These are phyloP conservation scores for Aechmea fasciata DNA, from an alignment of 176 grass and related monocot genomes.

Conservation along the genomic window DNA sequence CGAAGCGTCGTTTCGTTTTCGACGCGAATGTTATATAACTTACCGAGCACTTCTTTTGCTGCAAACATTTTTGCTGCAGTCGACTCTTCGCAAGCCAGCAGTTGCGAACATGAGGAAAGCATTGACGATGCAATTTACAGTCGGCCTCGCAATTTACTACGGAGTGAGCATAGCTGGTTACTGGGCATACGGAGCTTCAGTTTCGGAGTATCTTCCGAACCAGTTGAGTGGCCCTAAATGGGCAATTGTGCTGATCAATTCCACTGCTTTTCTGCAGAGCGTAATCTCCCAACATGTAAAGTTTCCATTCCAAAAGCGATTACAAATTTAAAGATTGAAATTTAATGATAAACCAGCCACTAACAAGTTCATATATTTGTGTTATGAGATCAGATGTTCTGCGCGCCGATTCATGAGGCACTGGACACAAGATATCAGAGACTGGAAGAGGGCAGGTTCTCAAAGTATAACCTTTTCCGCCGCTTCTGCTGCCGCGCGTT, in stretches of 20 bases:
- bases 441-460: slow-evolving; percentile 71
- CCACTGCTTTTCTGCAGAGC: slow-evolving; percentile 69
- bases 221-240: slow-evolving; percentile 56
- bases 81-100: slow-evolving; percentile 55
- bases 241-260: slow-evolving; percentile 67
- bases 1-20: not conserved
- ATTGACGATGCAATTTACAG: slow-evolving; percentile 55
- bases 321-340: too few relatives aligned
- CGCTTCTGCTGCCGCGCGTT: slow-evolving; percentile 39
- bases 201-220: slow-evolving; percentile 65
- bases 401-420: slow-evolving; percentile 70
- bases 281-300: slow-evolving; percentile 66
- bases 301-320: not conserved
- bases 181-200: slow-evolving; percentile 76
- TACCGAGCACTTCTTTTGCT: not conserved
- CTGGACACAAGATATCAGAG: slow-evolving; percentile 67
- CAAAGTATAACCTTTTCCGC: slow-evolving; percentile 48
- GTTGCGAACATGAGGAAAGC: slow-evolving; percentile 52
- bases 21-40: too few relatives aligned
- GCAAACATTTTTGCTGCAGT: slow-evolving; percentile 20
- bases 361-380: not conserved
- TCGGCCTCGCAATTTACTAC: slow-evolving; percentile 46
- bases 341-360: not conserved
- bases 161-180: slow-evolving; percentile 76
- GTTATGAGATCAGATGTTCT: slow-evolving; percentile 43